Conservation (phyloP, 75 land plant genomes). For the Gnetum montanum region DNA sequence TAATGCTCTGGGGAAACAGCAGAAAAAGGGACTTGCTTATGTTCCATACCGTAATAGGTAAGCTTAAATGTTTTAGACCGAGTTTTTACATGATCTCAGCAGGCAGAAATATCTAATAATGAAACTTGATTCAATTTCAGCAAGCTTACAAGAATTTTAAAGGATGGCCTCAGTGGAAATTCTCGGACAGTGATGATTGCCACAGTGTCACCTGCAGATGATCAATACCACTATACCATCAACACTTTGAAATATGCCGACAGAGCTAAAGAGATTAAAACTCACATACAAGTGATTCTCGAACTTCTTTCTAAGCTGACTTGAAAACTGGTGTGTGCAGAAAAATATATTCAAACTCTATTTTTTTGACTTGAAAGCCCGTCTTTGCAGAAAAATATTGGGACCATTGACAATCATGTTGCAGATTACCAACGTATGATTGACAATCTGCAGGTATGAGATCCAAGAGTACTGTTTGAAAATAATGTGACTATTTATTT, state of each 20-base stretch:
- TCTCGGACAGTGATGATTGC: constrained; percentile 97
- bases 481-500: neutral
- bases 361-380: neutral
- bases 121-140: constrained; percentile 35
- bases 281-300: constrained; percentile 91
- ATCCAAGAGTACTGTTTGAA: neutral
- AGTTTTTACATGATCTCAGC: too few species aligned
- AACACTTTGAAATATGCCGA: constrained; percentile 98
- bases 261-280: constrained; percentile 93
- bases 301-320: neutral
- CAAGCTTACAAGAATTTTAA: constrained; percentile 87
- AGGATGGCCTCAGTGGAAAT: constrained; percentile 97
- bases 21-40: constrained; percentile 95
- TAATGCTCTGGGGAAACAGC: constrained; percentile 93
- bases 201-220: constrained; percentile 77
- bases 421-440: constrained; percentile 92
- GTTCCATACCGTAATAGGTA: constrained; percentile 98
- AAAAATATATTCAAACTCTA: too few species aligned
- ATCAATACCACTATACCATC: constrained; percentile 91
- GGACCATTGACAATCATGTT: constrained; percentile 84
- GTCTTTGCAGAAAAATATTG: constrained; percentile 76
- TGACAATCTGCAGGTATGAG: constrained; percentile 81
- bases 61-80: neutral
- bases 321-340: constrained; percentile 24
- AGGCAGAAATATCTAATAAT: neutral